Conservation (phyloP, 2,329 filamentous ascomycete genomes). For the Nigrospora oryzae region DNA sequence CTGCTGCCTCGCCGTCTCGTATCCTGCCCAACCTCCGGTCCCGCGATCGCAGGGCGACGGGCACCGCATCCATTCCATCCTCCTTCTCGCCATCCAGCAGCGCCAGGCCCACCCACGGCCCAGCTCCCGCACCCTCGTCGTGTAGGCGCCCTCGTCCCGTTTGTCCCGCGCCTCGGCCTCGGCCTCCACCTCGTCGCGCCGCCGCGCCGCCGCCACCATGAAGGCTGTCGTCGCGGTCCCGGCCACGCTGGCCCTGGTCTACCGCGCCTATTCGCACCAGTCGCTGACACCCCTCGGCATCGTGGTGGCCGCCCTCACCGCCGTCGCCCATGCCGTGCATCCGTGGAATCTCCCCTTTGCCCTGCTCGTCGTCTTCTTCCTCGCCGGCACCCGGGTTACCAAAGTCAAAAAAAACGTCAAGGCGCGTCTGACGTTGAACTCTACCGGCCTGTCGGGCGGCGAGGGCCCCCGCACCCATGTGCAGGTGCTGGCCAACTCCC, state of each 20-base stretch:
- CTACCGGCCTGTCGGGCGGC: conserved; percentile 64
- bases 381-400: conserved; percentile 75
- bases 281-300: conserved; percentile 75
- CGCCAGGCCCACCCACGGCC: no score
- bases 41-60: no score
- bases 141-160: no score
- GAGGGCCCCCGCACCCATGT: conserved; percentile 78
- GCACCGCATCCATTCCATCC: no score
- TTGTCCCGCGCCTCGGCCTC: no score
- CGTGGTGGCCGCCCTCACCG: conserved; percentile 62
- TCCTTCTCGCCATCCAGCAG: no score
- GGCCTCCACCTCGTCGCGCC: no score
- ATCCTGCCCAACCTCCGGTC: no score
- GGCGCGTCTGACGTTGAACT: conserved; percentile 68
- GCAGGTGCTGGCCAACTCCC: conserved; percentile 84
- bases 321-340: conserved; percentile 76
- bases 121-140: no score
- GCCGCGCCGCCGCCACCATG: conserved; percentile 29
- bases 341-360: conserved; percentile 90
- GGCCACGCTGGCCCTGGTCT: conserved; percentile 50
- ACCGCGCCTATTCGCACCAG: conserved; percentile 61
- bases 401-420: conserved; percentile 88
- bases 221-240: conserved; percentile 49
- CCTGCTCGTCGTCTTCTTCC: conserved; percentile 76
- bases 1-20: no score